Evolutionary conservation across 306 rosid species (phyloP).

Genomic region (Morella rubra): DNA sequence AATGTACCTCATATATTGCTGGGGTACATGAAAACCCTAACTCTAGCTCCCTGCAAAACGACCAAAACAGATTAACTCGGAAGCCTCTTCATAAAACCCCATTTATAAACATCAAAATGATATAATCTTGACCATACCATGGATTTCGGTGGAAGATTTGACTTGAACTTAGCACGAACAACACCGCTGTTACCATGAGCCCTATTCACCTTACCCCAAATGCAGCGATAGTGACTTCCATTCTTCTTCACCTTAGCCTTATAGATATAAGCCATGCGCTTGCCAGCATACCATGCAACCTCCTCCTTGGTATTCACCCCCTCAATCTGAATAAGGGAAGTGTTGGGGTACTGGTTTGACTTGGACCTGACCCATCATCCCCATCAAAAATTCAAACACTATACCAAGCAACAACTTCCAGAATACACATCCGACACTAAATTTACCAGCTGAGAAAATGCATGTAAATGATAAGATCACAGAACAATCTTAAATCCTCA

Average conservation of each 20-base stretch:
- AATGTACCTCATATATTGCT: slow-evolving; percentile 75
- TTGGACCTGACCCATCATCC: slow-evolving; percentile 58
- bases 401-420: not conserved
- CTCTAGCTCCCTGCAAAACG: slow-evolving; percentile 62
- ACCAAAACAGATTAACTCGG: not conserved
- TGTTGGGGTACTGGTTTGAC: slow-evolving; percentile 88
- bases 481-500: not conserved
- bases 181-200: slow-evolving; percentile 93
- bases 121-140: slow-evolving; percentile 46
- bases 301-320: slow-evolving; percentile 97
- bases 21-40: slow-evolving; percentile 90
- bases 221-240: slow-evolving; percentile 83
- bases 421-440: not conserved
- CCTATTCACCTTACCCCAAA: slow-evolving; percentile 89
- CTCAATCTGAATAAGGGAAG: slow-evolving; percentile 79
- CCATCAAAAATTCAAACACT: slow-evolving; percentile 2
- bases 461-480: not conserved
- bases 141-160: slow-evolving; percentile 87
- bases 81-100: slow-evolving; percentile 6
- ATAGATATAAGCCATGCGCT: slow-evolving; percentile 81
- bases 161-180: slow-evolving; percentile 88
- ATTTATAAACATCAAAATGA: not conserved
- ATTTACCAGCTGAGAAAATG: not conserved
- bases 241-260: slow-evolving; percentile 90
- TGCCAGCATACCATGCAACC: slow-evolving; percentile 81